Percentiles rank a stretch among this genome's conserved stretches.
Evolutionary conservation across 768 basidiomycete species (phyloP).

Genomic region (Sporobolomyces pararoseus): DNA sequence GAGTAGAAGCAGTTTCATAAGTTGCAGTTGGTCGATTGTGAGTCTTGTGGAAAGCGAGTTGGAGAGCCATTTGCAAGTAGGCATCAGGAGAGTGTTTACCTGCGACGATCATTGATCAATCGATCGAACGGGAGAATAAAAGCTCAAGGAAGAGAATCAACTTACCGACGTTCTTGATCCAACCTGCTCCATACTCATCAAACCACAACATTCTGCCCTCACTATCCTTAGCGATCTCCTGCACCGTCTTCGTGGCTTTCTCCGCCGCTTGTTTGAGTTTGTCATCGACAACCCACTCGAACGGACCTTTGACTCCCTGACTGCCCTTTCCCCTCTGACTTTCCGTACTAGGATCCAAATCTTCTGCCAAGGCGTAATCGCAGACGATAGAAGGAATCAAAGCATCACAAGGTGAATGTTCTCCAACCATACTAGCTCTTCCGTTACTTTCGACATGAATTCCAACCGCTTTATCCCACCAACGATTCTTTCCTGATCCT

Average conservation of each 20-base stretch:
- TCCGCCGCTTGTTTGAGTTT: constrained; percentile 59
- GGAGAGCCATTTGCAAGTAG: constrained; percentile 84
- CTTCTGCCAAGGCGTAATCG: constrained; percentile 73
- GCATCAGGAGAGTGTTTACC: constrained; percentile 68
- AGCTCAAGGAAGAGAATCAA: constrained; percentile 19
- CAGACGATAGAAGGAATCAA: constrained; percentile 80
- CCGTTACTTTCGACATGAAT: constrained; percentile 79
- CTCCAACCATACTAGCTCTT: constrained; percentile 79
- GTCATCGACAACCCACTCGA: constrained; percentile 73
- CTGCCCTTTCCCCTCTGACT: constrained; percentile 6
- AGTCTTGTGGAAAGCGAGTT: constrained; percentile 82
- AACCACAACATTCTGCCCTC: constrained; percentile 82
- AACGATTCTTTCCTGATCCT: constrained; percentile 68
- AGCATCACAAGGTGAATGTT: constrained; percentile 87
- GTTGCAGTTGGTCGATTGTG: constrained; percentile 76
- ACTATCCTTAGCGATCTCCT: constrained; percentile 65
- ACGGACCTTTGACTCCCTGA: constrained; percentile 55
- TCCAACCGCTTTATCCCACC: constrained; percentile 82
- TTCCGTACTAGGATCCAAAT: constrained; percentile 54
- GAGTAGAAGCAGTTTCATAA: constrained; percentile 87
- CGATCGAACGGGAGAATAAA: no score
- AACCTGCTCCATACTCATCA: constrained; percentile 73
- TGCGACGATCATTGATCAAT: constrained; percentile 44
- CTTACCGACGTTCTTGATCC: constrained; percentile 74
- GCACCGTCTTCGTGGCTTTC: constrained; percentile 60